Conservation (phyloP, 306 rosid species). For the Pterocarpus santalinus region DNA sequence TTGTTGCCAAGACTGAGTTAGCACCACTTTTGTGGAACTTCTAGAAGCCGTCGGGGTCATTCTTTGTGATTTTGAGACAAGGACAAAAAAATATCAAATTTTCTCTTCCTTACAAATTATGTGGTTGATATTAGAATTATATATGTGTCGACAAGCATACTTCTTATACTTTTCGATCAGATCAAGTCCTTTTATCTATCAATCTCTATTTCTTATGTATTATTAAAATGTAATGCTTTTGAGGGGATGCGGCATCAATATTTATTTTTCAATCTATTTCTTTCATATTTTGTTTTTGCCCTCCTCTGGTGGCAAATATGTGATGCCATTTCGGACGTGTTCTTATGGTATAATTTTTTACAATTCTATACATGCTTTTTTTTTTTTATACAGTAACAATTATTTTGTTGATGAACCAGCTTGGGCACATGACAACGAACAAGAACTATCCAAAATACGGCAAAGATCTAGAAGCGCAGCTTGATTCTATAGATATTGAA, state of each 20-base stretch:
- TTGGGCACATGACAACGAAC: constrained; percentile 98
- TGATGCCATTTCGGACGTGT: not conserved
- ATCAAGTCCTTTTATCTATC: not conserved
- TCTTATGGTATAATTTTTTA: not conserved
- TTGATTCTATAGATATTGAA: constrained; percentile 72
- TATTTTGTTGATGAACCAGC: constrained; percentile 59
- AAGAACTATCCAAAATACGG: constrained; percentile 97
- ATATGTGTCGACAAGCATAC: too few species aligned
- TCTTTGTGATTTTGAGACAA: too few species aligned
- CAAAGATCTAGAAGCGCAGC: constrained; percentile 74
- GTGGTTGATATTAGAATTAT: too few species aligned
- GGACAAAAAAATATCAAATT: too few species aligned
- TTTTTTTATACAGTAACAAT: not conserved
- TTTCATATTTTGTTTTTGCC: not conserved
- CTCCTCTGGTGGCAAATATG: not conserved
- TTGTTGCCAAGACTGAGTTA: constrained; percentile 5
- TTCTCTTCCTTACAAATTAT: too few species aligned
- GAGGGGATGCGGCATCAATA: not conserved
- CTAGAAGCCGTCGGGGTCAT: not conserved
- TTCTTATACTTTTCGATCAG: too few species aligned
- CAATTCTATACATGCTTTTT: not conserved
- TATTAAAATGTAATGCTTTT: not conserved
- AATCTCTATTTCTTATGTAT: not conserved
- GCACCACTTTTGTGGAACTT: not conserved
- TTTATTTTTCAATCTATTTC: not conserved